Percentiles rank a stretch among this genome's conserved stretches.
phyloP scores from a whole-genome alignment of 768 basidiomycete species.

The Lactarius indigo region DNA sequence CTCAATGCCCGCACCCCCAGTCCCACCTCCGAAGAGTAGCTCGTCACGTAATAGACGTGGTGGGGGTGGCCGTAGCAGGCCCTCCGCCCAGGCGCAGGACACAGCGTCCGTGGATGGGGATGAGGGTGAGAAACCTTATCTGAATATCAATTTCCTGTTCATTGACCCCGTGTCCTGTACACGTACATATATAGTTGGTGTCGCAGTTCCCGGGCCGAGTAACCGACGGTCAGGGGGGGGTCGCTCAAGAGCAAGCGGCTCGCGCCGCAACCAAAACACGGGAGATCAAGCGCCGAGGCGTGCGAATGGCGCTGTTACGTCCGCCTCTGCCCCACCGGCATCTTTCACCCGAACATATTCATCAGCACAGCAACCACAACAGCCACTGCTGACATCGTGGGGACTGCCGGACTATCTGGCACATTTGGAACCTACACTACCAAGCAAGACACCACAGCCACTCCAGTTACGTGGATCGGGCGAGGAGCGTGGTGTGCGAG shows the following conservation, averaged over 20 bases:
- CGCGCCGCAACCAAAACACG: slow-evolving; percentile 44
- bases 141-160: slow-evolving; percentile 35
- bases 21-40: slow-evolving; percentile 27
- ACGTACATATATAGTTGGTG: neutral
- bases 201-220: slow-evolving; percentile 16
- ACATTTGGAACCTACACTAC: slow-evolving; percentile 81
- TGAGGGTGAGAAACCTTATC: slow-evolving; percentile 49
- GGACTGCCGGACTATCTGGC: slow-evolving; percentile 89
- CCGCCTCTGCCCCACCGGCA: slow-evolving; percentile 36
- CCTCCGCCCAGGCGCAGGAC: slow-evolving; percentile 31
- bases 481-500: slow-evolving; percentile 74
- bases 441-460: slow-evolving; percentile 68
- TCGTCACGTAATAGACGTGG: slow-evolving; percentile 31
- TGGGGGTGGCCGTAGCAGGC: slow-evolving; percentile 31
- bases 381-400: slow-evolving; percentile 82
- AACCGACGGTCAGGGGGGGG: slow-evolving; percentile 45
- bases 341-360: slow-evolving; percentile 57
- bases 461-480: slow-evolving; percentile 61
- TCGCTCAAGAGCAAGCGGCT: slow-evolving; percentile 42
- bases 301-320: slow-evolving; percentile 36
- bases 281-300: slow-evolving; percentile 28
- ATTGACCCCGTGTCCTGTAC: neutral
- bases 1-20: slow-evolving; percentile 25
- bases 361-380: slow-evolving; percentile 55
- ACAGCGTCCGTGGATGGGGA: slow-evolving; percentile 48